Conservation (phyloP, 2,329 filamentous ascomycete species). For the Colletotrichum sp. region DNA sequence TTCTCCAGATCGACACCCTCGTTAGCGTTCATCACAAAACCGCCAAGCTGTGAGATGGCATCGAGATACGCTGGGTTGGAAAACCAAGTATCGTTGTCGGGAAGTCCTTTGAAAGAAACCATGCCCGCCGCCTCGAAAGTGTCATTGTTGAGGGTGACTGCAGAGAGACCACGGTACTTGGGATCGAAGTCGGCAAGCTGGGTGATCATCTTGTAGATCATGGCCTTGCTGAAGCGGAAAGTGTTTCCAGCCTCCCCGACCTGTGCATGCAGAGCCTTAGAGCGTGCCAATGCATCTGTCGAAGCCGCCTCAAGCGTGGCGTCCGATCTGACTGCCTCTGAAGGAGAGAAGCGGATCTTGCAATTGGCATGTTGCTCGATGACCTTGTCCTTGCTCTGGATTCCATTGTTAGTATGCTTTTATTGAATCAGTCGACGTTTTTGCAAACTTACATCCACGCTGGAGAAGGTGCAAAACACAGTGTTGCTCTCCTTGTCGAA, state of each 20-base stretch:
- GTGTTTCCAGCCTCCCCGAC: conserved; percentile 54
- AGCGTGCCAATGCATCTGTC: neutral
- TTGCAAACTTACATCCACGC: neutral
- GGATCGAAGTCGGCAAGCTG: conserved; percentile 61
- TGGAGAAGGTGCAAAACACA: neutral
- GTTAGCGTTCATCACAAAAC: conserved; percentile 65
- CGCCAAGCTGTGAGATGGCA: conserved; percentile 23
- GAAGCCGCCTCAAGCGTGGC: neutral
- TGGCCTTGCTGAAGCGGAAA: conserved; percentile 74
- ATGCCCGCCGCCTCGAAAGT: neutral
- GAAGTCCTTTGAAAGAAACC: neutral
- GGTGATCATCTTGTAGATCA: conserved; percentile 75
- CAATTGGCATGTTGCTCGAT: conserved; percentile 42
- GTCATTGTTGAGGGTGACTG: neutral
- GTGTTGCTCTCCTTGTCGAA: conserved; percentile 51
- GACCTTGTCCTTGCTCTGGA: conserved; percentile 57
- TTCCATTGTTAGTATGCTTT: no score
- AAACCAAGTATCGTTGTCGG: neutral
- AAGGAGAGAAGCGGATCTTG: neutral
- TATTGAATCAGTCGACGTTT: no score
- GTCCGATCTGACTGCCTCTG: neutral
- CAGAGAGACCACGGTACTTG: conserved; percentile 60
- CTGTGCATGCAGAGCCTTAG: neutral
- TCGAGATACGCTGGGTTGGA: neutral
- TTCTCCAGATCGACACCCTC: conserved; percentile 60